Conservation (phyloP, 2,329 filamentous ascomycete species). For the Ophiostoma sp. region DNA sequence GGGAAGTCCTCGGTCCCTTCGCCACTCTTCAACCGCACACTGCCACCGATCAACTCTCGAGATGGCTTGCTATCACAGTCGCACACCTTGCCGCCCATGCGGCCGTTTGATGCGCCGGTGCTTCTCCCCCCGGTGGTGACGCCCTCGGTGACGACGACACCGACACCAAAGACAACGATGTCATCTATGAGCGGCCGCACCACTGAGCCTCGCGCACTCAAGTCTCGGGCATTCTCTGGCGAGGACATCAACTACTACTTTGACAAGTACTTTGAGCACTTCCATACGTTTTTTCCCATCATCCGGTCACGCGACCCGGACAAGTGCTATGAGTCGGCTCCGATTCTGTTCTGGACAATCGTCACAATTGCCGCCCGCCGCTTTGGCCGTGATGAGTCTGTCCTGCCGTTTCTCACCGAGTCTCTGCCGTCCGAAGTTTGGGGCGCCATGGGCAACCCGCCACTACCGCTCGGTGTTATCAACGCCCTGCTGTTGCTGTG, state of each 20-base stretch:
- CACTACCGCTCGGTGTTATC: conserved; percentile 44
- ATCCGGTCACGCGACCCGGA: conserved; percentile 48
- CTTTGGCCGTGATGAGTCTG: conserved; percentile 41
- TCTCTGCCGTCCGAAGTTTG: conserved; percentile 45
- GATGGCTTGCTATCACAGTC: conserved; percentile 25
- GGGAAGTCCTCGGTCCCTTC: conserved; percentile 28
- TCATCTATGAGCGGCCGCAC: conserved; percentile 15
- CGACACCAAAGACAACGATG: conserved; percentile 25
- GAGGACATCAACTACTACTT: conserved; percentile 54
- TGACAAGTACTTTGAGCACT: conserved; percentile 50
- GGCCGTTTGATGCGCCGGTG: conserved; percentile 25
- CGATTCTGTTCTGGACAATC: conserved; percentile 52
- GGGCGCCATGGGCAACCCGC: conserved; percentile 39
- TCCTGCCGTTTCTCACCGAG: conserved; percentile 45
- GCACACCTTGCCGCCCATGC: conserved; percentile 26
- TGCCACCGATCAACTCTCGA: conserved; percentile 26
- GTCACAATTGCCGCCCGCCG: conserved; percentile 47
- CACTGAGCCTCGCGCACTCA: conserved; percentile 42
- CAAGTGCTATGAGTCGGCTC: conserved; percentile 44
- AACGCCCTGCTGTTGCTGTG: conserved; percentile 49
- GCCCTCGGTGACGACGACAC: conserved; percentile 26
- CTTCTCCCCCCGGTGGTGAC: conserved; percentile 26
- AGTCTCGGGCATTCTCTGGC: conserved; percentile 45
- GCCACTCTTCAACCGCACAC: conserved; percentile 27
- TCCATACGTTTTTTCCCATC: conserved; percentile 50